Evolutionary conservation across 768 basidiomycete species (phyloP).

Genomic region (Trametes meyenii): DNA sequence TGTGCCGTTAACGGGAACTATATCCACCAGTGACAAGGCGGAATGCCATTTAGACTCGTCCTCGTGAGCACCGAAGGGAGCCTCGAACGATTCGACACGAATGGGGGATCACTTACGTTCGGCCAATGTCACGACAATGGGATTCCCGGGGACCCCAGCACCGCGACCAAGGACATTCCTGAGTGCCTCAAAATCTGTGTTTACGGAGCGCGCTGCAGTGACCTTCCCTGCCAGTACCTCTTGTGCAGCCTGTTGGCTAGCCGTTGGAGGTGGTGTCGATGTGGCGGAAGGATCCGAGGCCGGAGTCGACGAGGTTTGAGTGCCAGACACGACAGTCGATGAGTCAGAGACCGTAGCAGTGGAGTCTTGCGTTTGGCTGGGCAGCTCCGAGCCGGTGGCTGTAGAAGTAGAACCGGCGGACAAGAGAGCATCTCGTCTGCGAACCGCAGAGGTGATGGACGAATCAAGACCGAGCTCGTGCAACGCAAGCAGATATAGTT

Average conservation of each 20-base stretch:
- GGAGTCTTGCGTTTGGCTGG: not conserved
- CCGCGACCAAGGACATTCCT: conserved; percentile 46
- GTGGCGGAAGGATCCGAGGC: conserved; percentile 11
- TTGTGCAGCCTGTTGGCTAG: conserved; percentile 48
- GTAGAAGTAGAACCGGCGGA: conserved; percentile 31
- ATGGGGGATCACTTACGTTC: conserved; percentile 61
- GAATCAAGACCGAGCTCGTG: conserved; percentile 57
- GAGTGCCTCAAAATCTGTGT: conserved; percentile 45
- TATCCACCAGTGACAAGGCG: no score
- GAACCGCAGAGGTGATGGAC: conserved; percentile 66
- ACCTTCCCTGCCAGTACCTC: conserved; percentile 36
- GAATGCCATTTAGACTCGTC: no score
- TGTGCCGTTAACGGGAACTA: no score
- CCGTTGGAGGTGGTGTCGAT: conserved; percentile 20
- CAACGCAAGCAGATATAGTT: conserved; percentile 72
- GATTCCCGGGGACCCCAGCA: conserved; percentile 51
- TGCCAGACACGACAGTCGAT: conserved; percentile 22
- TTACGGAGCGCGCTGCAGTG: conserved; percentile 8
- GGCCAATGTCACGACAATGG: conserved; percentile 80
- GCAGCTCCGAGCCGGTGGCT: conserved; percentile 13
- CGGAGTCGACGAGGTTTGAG: conserved; percentile 15
- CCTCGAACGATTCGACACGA: not conserved
- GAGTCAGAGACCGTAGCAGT: conserved; percentile 25
- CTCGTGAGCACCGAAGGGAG: no score
- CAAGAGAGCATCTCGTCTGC: conserved; percentile 67